Evolutionary conservation across 2,329 filamentous ascomycete species (phyloP), one percentile per base, ranked within the genome.

Genomic region (Nemania sp.): DNA sequence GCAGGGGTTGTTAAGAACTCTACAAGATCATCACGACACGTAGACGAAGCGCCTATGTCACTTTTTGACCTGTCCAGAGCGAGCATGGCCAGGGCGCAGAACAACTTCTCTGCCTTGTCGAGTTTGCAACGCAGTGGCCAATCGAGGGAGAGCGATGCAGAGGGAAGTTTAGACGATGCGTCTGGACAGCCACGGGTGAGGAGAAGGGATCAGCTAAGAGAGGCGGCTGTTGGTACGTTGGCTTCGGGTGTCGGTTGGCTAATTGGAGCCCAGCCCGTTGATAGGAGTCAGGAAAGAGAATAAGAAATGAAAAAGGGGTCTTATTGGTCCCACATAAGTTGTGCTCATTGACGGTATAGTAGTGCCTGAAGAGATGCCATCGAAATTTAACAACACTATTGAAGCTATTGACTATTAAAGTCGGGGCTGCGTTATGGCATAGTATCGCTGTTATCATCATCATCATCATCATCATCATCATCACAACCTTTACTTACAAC

Each of bases 161-260:
- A 64, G 6, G 69, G 64, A 55, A 65, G 64, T 22, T 1, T 81
- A 4, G 76, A 77, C 10, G 74, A 73, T 27, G 73, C 72, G 29
- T 62, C 64, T 6, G 77, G 77, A 11, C 70, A 74, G 65, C 67
- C 76, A 67, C 83, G 66, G 64, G 83, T 87, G 43, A 86, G 92
- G 73, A 94, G 90, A 82, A 86, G 93, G 73, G 93, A 95, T 77
- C 90, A 91, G 78, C 75, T 92, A 47, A 83, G 88, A 70, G 89
- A 91, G 67, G 89, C 86, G 41, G 89, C 90, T 8, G 88, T 90
- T 63, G 89, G 88, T n/a, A 89, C 89, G 1, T 77, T 92, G 54
- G 89, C 90, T 2, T 89, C 87, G 51, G 88, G 90, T 20, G 87
- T 92, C 26, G 89, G 90, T 0, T 92, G 90, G 90, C 77, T 92